Evolutionary conservation across 441 rosid species (phyloP).

Genomic region (Gossypium gossypioides): DNA sequence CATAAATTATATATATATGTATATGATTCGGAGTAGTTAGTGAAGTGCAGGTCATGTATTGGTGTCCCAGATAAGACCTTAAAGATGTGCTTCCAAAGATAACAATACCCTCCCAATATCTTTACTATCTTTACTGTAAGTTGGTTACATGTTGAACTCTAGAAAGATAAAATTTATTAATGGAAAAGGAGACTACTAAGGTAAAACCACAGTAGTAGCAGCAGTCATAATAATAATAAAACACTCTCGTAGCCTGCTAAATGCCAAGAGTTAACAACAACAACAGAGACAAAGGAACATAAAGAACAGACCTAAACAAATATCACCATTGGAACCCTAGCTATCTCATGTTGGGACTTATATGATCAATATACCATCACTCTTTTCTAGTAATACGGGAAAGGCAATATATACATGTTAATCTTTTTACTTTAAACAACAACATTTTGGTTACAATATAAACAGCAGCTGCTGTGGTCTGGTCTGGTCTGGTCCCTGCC

Average conservation of each 20-base stretch:
- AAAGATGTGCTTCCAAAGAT: too few relatives aligned
- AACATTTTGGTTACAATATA: background rate
- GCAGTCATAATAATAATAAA: background rate
- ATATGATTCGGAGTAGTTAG: too few relatives aligned
- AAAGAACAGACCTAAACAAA: background rate
- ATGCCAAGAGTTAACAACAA: too few relatives aligned
- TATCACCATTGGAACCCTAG: background rate
- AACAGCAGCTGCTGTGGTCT: background rate
- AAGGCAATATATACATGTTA: background rate
- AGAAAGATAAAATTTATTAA: background rate
- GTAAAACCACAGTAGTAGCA: background rate
- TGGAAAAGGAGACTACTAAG: background rate
- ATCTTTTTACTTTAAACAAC: background rate
- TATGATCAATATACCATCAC: background rate
- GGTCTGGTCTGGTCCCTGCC: background rate
- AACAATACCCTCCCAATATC: too few relatives aligned
- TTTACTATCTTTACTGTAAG: too few relatives aligned
- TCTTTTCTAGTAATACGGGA: background rate
- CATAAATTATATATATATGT: too few relatives aligned
- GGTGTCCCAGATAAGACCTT: too few relatives aligned
- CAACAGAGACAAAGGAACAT: too few relatives aligned
- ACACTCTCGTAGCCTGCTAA: background rate
- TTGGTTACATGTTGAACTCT: background rate
- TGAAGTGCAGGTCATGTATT: too few relatives aligned
- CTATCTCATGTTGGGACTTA: background rate